A percentile compares a stretch with the other conserved stretches of the same genome.
Evolutionary conservation across 768 basidiomycete genomes (phyloP).

Genomic region (Holtermanniella nyarrowii): DNA sequence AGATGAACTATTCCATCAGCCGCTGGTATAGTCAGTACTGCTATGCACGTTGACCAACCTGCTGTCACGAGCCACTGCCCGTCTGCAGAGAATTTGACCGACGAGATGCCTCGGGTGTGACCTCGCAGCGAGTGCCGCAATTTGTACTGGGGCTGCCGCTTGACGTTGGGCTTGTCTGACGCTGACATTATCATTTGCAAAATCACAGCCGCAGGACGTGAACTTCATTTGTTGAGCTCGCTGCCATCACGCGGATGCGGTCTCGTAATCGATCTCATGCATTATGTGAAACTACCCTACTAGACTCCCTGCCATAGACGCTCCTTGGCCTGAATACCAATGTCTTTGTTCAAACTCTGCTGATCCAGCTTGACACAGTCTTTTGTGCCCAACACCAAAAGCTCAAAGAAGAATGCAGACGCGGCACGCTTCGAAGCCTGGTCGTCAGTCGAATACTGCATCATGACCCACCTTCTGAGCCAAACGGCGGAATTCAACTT

Average conservation of each 20-base stretch:
- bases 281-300: no score
- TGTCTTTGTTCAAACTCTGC: slow-evolving; percentile 66
- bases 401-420: slow-evolving; percentile 93
- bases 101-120: slow-evolving; percentile 72
- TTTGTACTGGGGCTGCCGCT: slow-evolving; percentile 10
- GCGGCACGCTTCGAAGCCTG: slow-evolving; percentile 86
- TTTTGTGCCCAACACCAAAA: slow-evolving; percentile 84
- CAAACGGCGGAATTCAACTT: slow-evolving; percentile 2
- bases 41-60: slow-evolving; percentile 48
- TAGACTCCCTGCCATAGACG: slow-evolving; percentile 61
- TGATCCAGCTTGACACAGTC: slow-evolving; percentile 81
- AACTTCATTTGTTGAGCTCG: no score
- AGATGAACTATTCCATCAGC: slow-evolving; percentile 28
- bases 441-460: slow-evolving; percentile 2
- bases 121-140: slow-evolving; percentile 43
- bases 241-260: no score
- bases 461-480: slow-evolving; percentile 24
- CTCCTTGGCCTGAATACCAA: slow-evolving; percentile 67
- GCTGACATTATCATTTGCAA: slow-evolving; percentile 19
- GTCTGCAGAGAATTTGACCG: slow-evolving; percentile 79
- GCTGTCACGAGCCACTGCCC: slow-evolving; percentile 71
- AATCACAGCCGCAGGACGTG: no score
- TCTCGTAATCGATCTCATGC: no score
- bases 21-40: slow-evolving; percentile 12
- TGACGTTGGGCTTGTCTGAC: slow-evolving; percentile 6